phyloP scores from a whole-genome alignment of 1,284 basidiomycete genomes.

The Apiotrichum sp. region DNA sequence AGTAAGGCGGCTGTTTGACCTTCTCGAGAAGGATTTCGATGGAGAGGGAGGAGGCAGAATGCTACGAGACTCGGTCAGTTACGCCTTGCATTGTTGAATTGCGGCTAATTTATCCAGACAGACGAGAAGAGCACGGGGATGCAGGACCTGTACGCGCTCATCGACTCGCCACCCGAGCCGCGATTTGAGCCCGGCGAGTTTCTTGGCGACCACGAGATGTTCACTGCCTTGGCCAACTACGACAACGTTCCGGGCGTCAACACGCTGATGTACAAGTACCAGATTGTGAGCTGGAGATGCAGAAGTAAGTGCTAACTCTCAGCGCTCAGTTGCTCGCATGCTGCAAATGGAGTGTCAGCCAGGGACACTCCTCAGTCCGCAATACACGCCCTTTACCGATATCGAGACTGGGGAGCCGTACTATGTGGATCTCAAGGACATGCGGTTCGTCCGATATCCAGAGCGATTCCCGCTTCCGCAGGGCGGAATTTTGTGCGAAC shows the following conservation, averaged over 20 bases:
- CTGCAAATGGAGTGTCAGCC: slow-evolving; percentile 39
- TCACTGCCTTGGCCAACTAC: slow-evolving; percentile 16
- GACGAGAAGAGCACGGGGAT: slow-evolving; percentile 15
- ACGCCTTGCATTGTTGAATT: not conserved
- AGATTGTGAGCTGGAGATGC: slow-evolving; percentile 26
- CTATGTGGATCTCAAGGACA: slow-evolving; percentile 29
- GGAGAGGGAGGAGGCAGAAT: not conserved
- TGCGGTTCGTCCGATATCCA: slow-evolving; percentile 31
- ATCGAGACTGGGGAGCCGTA: slow-evolving; percentile 19
- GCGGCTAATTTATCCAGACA: not conserved
- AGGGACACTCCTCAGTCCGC: slow-evolving; percentile 27
- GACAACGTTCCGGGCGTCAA: slow-evolving; percentile 30
- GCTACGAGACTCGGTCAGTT: slow-evolving; percentile 2
- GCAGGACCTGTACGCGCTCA: slow-evolving; percentile 27
- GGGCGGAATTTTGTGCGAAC: slow-evolving; percentile 46
- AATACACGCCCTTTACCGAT: slow-evolving; percentile 26
- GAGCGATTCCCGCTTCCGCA: slow-evolving; percentile 33
- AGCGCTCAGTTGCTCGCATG: slow-evolving; percentile 36
- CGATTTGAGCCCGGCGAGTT: slow-evolving; percentile 9
- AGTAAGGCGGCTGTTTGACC: not conserved
- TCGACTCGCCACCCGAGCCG: slow-evolving; percentile 28
- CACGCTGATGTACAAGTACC: slow-evolving; percentile 35
- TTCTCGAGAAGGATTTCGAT: slow-evolving; percentile 5
- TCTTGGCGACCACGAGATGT: slow-evolving; percentile 23
- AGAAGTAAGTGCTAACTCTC: slow-evolving; percentile 4